Base-by-base conservation (phyloP, 768 basidiomycete species). In the Mycena leptocephala region DNA sequence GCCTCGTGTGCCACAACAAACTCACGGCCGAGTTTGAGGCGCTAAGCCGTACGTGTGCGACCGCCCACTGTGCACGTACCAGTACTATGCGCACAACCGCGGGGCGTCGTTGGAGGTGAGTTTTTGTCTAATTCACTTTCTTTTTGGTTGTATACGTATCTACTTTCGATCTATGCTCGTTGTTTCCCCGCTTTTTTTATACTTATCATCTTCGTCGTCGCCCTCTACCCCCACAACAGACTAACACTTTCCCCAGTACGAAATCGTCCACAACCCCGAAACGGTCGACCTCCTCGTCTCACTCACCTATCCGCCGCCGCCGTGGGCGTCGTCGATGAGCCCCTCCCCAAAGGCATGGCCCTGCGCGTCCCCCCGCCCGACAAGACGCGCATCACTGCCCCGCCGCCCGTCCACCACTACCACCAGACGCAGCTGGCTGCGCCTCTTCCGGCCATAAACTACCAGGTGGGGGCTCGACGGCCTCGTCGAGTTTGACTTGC, bases 41-140 rank as follows among this genome's bases (percentile, higher is more conserved):
- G 1, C 88, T 95, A 93, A 94, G 80, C 94, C 94, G 1, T 95
- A 94, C 80, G 93, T 95, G 30, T 95, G 94, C 81, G 88, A 90
- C 69, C 88, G 87, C 6, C 89, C 89, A 67, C 87, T 95, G 6
- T 95, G 94, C 82, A 85, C 90, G 7, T 95, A 93, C 81, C 94
- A 93, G 79, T 94, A 93, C 79, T 94, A 93, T 80, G 84, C 88
- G 5, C 84, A 93, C 61, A 93, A 92, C 71, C 87, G 91, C 32
- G 94, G 93, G 0, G 90, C 92, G 7, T 93, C 93, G 11, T 87
- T 95, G 24, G 93, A 95, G 87, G 93, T 92, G 78, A 16, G 85
- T 79, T 33, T n/a, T 26, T 37, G 13, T 66, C 2, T 43, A n/a
- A n/a, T n/a, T n/a, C n/a, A n/a, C 55, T 22, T n/a, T 24, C 53